phyloP scores from a whole-genome alignment of 139 green algal species.

The Volvox reticuliferus region DNA sequence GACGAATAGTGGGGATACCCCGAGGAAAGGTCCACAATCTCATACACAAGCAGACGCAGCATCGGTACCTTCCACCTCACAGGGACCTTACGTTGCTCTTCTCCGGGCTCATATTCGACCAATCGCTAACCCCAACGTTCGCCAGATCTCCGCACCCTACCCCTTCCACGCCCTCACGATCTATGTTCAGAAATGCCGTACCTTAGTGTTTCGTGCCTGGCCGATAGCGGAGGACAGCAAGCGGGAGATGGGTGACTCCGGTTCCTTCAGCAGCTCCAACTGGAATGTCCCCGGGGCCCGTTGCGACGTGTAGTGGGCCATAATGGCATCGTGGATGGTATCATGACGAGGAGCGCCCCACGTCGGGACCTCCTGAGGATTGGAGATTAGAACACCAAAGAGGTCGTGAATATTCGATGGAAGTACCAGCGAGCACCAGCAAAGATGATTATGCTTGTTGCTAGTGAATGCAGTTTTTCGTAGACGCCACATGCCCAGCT shows the following conservation, averaged over 20 bases:
- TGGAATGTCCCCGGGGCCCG: constrained; percentile 24
- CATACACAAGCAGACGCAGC: too few species aligned
- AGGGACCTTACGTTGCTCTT: too few species aligned
- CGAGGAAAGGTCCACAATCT: too few species aligned
- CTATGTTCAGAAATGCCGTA: neutral
- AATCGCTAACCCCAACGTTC: too few species aligned
- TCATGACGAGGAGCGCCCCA: constrained; percentile 41
- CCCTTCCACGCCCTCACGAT: neutral
- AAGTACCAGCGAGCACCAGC: too few species aligned
- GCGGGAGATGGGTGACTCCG: constrained; percentile 49
- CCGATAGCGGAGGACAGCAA: constrained; percentile 37
- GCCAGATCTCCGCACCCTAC: too few species aligned
- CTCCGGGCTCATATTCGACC: too few species aligned
- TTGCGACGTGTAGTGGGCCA: constrained; percentile 49
- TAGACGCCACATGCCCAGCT: too few species aligned
- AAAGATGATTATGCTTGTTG: too few species aligned
- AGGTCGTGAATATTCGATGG: too few species aligned
- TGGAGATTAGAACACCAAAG: neutral
- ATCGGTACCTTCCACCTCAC: too few species aligned
- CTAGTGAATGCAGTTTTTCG: too few species aligned
- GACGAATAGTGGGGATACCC: neutral
- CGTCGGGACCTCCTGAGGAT: constrained; percentile 10
- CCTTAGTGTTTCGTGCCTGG: constrained; percentile 55
- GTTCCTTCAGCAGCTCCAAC: constrained; percentile 28
- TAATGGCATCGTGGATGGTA: constrained; percentile 59